phyloP scores from a whole-genome alignment of 208 protist species.

The Crithidia brevicula region DNA sequence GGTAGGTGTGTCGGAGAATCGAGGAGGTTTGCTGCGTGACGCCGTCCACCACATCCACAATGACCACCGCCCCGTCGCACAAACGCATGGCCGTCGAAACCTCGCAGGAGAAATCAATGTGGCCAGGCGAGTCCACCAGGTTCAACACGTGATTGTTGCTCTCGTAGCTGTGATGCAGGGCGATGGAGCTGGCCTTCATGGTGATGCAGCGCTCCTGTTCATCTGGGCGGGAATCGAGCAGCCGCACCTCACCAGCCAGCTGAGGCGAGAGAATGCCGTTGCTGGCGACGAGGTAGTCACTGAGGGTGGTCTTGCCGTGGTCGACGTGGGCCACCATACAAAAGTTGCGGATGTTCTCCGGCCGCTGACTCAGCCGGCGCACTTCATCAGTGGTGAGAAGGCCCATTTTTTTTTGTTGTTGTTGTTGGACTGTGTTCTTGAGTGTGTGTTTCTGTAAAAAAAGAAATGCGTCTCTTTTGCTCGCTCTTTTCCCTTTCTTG shows the following conservation, averaged over 20 bases:
- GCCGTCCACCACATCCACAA: slow-evolving; percentile 99
- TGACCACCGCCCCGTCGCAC: slow-evolving; percentile 97
- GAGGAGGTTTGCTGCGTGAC: slow-evolving; percentile 95
- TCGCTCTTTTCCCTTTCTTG: not conserved
- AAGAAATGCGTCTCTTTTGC: too few species aligned
- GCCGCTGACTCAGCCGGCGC: slow-evolving; percentile 64
- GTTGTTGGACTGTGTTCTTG: not conserved
- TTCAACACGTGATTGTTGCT: slow-evolving; percentile 93
- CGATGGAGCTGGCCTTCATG: slow-evolving; percentile 99
- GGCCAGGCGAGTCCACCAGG: slow-evolving; percentile 99
- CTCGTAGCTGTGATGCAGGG: slow-evolving; percentile 86
- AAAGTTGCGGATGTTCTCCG: slow-evolving; percentile 94
- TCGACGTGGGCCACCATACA: slow-evolving; percentile 99
- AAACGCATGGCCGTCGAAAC: slow-evolving; percentile 98
- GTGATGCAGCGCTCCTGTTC: slow-evolving; percentile 99
- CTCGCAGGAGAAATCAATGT: slow-evolving; percentile 99
- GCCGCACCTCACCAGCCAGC: slow-evolving; percentile 97
- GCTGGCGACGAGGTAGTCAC: slow-evolving; percentile 96
- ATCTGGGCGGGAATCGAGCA: slow-evolving; percentile 96
- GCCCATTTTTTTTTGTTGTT: slow-evolving; percentile 8
- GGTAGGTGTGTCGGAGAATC: slow-evolving; percentile 97
- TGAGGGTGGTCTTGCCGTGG: slow-evolving; percentile 99
- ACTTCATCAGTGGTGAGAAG: slow-evolving; percentile 31
- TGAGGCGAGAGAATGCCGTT: slow-evolving; percentile 98
- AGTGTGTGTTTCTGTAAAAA: too few species aligned